Evolutionary conservation across 1,139 yeast species (phyloP).

Genomic region (Meyerozyma carpophila): DNA sequence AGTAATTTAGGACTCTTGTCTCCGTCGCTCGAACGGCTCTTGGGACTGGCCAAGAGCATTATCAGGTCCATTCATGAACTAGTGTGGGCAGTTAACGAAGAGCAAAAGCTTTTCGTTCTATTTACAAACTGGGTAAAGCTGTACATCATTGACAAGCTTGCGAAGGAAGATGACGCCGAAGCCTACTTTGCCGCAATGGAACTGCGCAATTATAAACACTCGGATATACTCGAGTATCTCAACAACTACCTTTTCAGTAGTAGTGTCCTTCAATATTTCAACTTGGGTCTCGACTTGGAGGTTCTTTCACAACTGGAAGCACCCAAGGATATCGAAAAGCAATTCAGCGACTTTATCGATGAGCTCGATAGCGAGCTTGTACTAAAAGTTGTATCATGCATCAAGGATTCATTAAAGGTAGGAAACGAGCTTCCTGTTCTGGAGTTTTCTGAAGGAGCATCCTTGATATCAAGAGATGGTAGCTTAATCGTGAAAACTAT

Average conservation of each 20-base stretch:
- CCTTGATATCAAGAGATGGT: neutral
- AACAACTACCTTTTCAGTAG: slow-evolving; percentile 22
- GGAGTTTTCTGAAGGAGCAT: neutral
- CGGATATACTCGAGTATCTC: slow-evolving; percentile 27
- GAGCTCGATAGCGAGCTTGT: neutral
- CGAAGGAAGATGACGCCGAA: slow-evolving; percentile 31
- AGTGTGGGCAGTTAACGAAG: slow-evolving; percentile 47
- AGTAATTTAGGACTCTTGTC: slow-evolving; percentile 23
- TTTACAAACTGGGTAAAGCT: slow-evolving; percentile 15
- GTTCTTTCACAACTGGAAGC: slow-evolving; percentile 2
- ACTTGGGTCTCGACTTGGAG: slow-evolving; percentile 13
- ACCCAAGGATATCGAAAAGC: neutral
- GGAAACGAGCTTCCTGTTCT: neutral
- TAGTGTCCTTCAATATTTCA: slow-evolving; percentile 19
- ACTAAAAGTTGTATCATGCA: neutral
- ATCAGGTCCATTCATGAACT: slow-evolving; percentile 33
- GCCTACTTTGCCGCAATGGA: slow-evolving; percentile 16
- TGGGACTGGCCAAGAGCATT: slow-evolving; percentile 23
- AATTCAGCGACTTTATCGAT: neutral
- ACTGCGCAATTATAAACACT: slow-evolving; percentile 15
- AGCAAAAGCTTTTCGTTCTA: slow-evolving; percentile 42
- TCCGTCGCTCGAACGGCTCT: slow-evolving; percentile 19
- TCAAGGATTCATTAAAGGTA: neutral
- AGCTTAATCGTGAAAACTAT: neutral
- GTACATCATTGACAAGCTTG: slow-evolving; percentile 30